phyloP scores from a whole-genome alignment of 1,139 yeast species.

The Candida smagusa region DNA sequence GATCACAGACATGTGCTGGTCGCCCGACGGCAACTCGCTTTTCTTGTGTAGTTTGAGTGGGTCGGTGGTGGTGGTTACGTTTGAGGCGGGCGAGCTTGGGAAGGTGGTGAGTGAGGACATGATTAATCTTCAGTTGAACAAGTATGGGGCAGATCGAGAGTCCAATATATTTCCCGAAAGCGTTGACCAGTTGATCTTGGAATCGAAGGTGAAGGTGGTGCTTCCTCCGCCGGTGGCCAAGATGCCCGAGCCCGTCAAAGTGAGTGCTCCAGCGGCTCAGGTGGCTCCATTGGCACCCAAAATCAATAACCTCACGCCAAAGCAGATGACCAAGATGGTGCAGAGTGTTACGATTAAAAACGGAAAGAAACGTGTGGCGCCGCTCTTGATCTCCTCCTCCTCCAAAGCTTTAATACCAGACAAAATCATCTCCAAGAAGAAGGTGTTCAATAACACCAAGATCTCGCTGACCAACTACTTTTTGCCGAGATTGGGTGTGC shows the following conservation, averaged over 20 bases:
- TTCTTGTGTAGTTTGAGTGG: conserved; percentile 86
- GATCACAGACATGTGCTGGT: conserved; percentile 75
- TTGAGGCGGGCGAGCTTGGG: conserved; percentile 75
- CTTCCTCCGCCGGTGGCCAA: conserved; percentile 4
- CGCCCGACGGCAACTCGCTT: conserved; percentile 69
- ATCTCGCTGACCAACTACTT: conserved; percentile 41
- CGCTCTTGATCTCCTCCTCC: conserved; percentile 65
- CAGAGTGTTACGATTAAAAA: conserved; percentile 56
- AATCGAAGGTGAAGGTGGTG: conserved; percentile 46
- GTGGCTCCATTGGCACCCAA: conserved; percentile 1
- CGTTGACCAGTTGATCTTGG: conserved; percentile 70
- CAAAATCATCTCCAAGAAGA: conserved; percentile 11
- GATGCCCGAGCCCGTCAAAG: not conserved
- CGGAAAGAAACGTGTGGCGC: conserved; percentile 86
- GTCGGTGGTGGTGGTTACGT: conserved; percentile 64
- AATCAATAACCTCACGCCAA: conserved; percentile 13
- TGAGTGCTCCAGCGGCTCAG: not conserved
- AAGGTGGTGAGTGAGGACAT: conserved; percentile 60
- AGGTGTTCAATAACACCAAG: conserved; percentile 23
- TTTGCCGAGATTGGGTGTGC: conserved; percentile 47
- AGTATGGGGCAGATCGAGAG: conserved; percentile 88
- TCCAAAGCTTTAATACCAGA: conserved; percentile 5
- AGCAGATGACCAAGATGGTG: conserved; percentile 17
- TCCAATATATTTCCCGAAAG: conserved; percentile 84
- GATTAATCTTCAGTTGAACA: conserved; percentile 64